Evolutionary conservation across 176 grass and related monocot genomes (phyloP).

Genomic region (Cocos nucifera): DNA sequence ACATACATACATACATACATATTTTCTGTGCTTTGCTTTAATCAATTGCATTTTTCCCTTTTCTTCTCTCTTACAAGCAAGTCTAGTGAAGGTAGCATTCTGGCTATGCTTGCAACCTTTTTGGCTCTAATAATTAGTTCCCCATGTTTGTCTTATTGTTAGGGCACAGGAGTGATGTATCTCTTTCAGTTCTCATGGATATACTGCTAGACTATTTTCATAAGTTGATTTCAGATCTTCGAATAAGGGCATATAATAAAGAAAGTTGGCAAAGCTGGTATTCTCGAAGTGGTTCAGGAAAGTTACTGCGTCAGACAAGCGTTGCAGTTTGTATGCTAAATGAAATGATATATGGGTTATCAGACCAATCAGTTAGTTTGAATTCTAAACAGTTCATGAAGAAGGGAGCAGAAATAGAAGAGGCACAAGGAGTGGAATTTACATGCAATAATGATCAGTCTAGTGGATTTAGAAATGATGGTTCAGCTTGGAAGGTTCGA

Average conservation of each 20-base stretch:
- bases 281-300: conserved; percentile 39
- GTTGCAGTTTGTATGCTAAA: conserved; percentile 84
- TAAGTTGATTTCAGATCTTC: conserved; percentile 62
- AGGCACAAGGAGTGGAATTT: conserved; percentile 1
- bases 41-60: too few relatives aligned
- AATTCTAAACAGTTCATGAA: conserved; percentile 51
- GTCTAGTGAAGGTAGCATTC: too few relatives aligned
- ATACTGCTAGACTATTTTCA: conserved; percentile 69
- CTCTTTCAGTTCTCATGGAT: conserved; percentile 67
- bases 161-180: conserved; percentile 43
- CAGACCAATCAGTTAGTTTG: conserved; percentile 49
- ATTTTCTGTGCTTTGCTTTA: too few relatives aligned
- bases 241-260: conserved; percentile 33
- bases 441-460: conserved; percentile 14
- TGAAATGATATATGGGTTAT: conserved; percentile 92
- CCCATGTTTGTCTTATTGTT: conserved; percentile 14
- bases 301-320: conserved; percentile 57
- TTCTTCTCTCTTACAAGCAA: too few relatives aligned
- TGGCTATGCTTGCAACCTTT: too few relatives aligned
- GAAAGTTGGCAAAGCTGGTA: conserved; percentile 40
- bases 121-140: too few relatives aligned
- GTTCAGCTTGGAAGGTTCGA: conserved; percentile 40
- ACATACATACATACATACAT: too few relatives aligned
- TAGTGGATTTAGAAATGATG: conserved; percentile 16
- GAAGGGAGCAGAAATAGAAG: conserved; percentile 16